Evolutionary conservation across 108 stramenopile genomes (phyloP).

Genomic region (Skeletonema menzelii): DNA sequence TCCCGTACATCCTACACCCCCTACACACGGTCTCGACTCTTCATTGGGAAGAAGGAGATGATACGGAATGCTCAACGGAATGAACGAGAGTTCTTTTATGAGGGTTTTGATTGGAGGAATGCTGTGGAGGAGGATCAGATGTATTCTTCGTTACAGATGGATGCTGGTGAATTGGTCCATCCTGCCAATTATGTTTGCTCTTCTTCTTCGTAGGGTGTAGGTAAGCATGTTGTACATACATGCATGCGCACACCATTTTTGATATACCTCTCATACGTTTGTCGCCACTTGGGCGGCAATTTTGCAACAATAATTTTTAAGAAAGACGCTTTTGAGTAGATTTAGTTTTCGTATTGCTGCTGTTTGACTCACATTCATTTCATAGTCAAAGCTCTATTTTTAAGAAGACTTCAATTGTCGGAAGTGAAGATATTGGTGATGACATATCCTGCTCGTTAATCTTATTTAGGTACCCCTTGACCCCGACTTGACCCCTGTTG

Average conservation of each 20-base stretch:
- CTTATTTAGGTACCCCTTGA: too few relatives aligned
- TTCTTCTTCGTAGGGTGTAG: background rate
- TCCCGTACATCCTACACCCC: conserved; percentile 48
- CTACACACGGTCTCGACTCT: conserved; percentile 41
- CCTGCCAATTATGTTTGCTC: conserved; percentile 6
- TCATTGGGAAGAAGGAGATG: conserved; percentile 40
- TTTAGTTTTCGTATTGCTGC: background rate
- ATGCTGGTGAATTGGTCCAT: conserved; percentile 5
- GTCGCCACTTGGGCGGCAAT: background rate
- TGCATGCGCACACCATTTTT: background rate
- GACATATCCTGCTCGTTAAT: too few relatives aligned
- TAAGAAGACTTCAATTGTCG: too few relatives aligned
- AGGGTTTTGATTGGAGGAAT: conserved; percentile 57
- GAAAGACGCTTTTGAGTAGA: background rate
- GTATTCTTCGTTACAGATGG: background rate
- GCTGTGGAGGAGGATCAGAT: conserved; percentile 46
- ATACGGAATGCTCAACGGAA: conserved; percentile 48
- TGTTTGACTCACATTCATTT: too few relatives aligned
- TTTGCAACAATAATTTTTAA: background rate
- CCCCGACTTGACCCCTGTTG: too few relatives aligned
- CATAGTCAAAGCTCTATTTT: too few relatives aligned
- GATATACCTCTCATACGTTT: background rate
- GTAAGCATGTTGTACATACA: too few relatives aligned
- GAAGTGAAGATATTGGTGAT: too few relatives aligned
- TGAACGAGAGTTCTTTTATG: conserved; percentile 52